Evolutionary conservation across 306 rosid genomes (phyloP), one percentile per base, ranked within the genome.

Genomic region (Lupinus albus): DNA sequence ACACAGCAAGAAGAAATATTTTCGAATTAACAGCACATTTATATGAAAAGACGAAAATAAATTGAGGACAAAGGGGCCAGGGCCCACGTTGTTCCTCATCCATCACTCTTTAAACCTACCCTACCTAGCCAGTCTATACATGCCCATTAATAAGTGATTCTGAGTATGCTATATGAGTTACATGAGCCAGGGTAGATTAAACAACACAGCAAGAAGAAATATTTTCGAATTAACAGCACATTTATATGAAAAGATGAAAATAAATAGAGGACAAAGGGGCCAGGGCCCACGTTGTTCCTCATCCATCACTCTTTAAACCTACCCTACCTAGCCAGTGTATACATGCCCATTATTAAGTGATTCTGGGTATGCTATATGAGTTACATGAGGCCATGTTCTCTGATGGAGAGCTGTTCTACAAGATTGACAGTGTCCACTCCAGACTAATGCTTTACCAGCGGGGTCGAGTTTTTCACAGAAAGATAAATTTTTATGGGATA

Each of bases 351-450:
- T 25, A 20, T 21, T 61, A 16, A 61, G 58, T 13, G 11, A n/a
- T 38, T 58, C 21, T 0, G n/a, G 11, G 28, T 13, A 14, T 66
- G 56, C 46, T 69, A 35, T 18, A 54, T 73, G 42, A 47, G 60
- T 78, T 54, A 52, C 36, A 14, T 66, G 50, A 36, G 32, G 41
- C 49, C 48, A 36, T 12, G 48, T 25, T 13, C 30, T 60, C 59
- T 64, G 33, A 49, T 35, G 55, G 44, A 39, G 20, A 61, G 32
- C 32, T 21, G 25, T 33, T 59, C 62, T 8, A 16, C 39, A 51
- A 64, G 39, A 28, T 55, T 47, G 47, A 74, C 8, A 13, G 30
- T 52, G 78, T 65, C 30, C 12, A 67, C 8, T 65, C 18, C 11
- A 66, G n/a, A 14, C 41, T 21, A 51, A 58, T 51, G 13, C 55